Percentiles rank a stretch among this genome's conserved stretches.
These are phyloP conservation scores for Chaetomium cochliodes DNA, from an alignment of 495 filamentous ascomycete species.

Conservation along the genomic window DNA sequence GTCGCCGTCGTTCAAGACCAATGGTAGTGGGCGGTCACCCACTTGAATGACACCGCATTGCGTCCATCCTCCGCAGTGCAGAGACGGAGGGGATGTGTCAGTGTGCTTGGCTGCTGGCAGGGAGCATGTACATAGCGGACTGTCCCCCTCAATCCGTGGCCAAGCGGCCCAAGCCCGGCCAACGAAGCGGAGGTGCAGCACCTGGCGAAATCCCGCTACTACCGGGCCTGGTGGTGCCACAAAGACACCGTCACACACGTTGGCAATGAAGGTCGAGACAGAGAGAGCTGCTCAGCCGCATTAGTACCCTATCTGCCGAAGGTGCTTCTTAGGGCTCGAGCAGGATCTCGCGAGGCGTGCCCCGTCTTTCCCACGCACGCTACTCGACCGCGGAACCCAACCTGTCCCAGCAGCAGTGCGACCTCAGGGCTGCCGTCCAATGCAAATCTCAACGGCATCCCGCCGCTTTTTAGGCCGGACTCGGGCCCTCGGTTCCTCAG, in stretches of 20 bases:
- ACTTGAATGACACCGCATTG: constrained; percentile 4
- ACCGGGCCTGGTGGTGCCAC: not conserved
- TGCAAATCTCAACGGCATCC: not conserved
- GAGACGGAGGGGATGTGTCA: not conserved
- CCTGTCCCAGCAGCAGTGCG: not conserved
- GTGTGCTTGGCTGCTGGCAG: not conserved
- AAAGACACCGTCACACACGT: not conserved
- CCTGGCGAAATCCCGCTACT: not conserved
- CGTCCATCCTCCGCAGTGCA: not conserved
- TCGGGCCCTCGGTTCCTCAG: constrained; percentile 1
- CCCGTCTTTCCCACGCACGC: not conserved
- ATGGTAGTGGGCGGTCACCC: not conserved
- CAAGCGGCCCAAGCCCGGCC: too few species aligned
- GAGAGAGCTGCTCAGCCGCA: not conserved
- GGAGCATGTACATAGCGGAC: not conserved
- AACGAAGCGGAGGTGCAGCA: not conserved
- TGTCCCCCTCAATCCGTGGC: not conserved
- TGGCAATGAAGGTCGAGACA: not conserved
- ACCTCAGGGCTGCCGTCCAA: constrained; percentile 1
- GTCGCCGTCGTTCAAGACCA: not conserved
- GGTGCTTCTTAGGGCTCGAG: not conserved
- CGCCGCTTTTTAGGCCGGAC: not conserved
- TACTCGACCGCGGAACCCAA: not conserved
- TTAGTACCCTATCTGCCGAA: not conserved
- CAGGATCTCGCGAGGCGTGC: not conserved